A percentile compares a stretch with the other conserved stretches of the same genome.
Conservation (phyloP, 2,329 filamentous ascomycete species). For the Apiospora aurea region DNA sequence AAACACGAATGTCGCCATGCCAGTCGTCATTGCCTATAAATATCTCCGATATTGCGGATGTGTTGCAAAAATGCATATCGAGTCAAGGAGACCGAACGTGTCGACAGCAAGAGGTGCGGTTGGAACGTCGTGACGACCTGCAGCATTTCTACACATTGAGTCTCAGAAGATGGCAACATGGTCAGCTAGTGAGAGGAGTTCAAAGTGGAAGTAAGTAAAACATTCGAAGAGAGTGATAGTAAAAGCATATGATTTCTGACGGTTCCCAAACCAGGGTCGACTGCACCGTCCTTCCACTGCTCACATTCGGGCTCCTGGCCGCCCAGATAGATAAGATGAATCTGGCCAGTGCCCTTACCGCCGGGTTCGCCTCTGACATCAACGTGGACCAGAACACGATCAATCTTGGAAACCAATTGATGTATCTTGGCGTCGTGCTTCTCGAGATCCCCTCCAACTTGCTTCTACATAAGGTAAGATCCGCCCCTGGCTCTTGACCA, state of each 20-base stretch:
- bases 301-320: conserved; percentile 57
- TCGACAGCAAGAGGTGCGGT: background rate
- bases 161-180: background rate
- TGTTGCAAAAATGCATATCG: background rate
- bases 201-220: background rate
- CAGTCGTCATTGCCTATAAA: background rate
- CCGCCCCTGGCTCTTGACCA: background rate
- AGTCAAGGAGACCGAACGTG: too few species aligned
- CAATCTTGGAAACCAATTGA: conserved; percentile 60
- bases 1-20: background rate
- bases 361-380: conserved; percentile 53
- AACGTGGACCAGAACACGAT: conserved; percentile 53
- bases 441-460: conserved; percentile 62
- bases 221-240: fast-evolving
- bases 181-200: background rate
- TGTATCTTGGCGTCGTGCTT: conserved; percentile 58
- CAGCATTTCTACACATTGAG: background rate
- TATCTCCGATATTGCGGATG: background rate
- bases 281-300: conserved; percentile 53
- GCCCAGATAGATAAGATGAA: conserved; percentile 63
- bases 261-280: conserved; percentile 47
- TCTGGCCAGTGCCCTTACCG: conserved; percentile 58
- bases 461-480: conserved; percentile 37
- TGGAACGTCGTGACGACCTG: background rate
- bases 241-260: background rate